Evolutionary conservation across 805 yeast genomes (phyloP), one percentile per base, ranked within the genome.

Genomic region (Scheffersomyces amazonensis): DNA sequence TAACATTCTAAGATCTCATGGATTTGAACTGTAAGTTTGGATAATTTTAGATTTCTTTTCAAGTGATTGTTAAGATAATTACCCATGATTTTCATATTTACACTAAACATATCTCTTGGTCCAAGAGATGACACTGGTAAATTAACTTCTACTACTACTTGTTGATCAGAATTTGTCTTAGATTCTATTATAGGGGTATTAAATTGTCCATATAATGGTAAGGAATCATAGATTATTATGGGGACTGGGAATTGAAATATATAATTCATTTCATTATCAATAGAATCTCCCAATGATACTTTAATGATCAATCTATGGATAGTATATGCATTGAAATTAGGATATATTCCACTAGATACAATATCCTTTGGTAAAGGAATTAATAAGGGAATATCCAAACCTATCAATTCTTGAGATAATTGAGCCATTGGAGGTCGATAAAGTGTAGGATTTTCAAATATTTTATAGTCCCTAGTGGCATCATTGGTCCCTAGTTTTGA

Each of bases 371-470:
- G 79, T 15, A 81, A 55, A 0, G 78, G 80, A 12, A 81, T 69
- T 3, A 80, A 59, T 28, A 81, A 56, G 0, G 87, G 87, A 1
- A 81, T 53, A 49, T 81, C 86, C 25, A 81, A 49, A 0, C 81
- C 84, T 3, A 80, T 47, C 16, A 76, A 49, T 17, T 68, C 65
- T 37, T 67, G 65, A 31, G 58, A 47, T 36, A 64, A 64, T 32
- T 54, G 57, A n/a, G 70, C 70, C 16, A 58, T 58, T 5, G 72
- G 62, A 2, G 73, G 70, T 31, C 67, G 54, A 40, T 55, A 67
- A 25, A 56, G 56, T 30, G 56, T 46, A 2, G 66, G 66, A 34
- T 67, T 63, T 15, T 60, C 63, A 46, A 54, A 69, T 0, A 66
- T 36, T 29, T 58, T 56, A 41, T 53, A 62, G 12, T 62, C 65